Base-by-base conservation (phyloP, 2,329 filamentous ascomycete genomes). In the Colletotrichum scovillei region DNA sequence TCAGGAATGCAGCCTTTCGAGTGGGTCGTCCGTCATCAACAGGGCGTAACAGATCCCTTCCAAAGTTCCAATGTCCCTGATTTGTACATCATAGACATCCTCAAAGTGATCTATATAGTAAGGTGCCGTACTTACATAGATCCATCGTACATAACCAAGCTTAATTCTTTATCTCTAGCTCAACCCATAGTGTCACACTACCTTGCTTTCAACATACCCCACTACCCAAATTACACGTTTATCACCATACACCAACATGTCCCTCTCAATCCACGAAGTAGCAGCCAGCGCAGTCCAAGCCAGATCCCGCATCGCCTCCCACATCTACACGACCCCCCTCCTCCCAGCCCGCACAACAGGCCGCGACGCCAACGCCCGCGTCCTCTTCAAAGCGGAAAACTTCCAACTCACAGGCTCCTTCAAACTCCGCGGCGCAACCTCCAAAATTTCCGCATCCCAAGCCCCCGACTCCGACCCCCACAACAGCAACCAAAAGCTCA, bases 401-500 rank as follows among this genome's bases (percentile, higher is more conserved):
- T 77, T 78, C 12, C 77, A 78, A 46, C 69, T 77, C 30, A 79
- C 77, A 0, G 77, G 77, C 22, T 79, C 77, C 11, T 78, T 79
- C 74, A 79, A 79, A 58, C 19, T 78, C 12, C 73, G 77, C 4
- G 77, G 77, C n/a, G 77, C 77, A 46, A 78, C 74, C 67, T 75
- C 77, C 64, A 79, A 78, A 38, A 74, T 79, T 38, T 78, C 77
- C 11, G 73, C 38, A 16, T 42, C 38, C 38, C 38, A 42, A 19
- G 14, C 38, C 14, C 19, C 16, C 14, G 14, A 7, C 14, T 72
- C 16, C 14, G 14, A 16, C 14, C 71, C 1, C 42, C 32, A 35
- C 14, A 8, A 26, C 14, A 16, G 42, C 64, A 4, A 52, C 24
- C 35, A 56, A 12, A 74, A 60, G 1, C 30, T 78, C 32, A 76